These are phyloP conservation scores for Globisporangium nunn DNA, from an alignment of 352 stramenopile species.

Conservation along the genomic window DNA sequence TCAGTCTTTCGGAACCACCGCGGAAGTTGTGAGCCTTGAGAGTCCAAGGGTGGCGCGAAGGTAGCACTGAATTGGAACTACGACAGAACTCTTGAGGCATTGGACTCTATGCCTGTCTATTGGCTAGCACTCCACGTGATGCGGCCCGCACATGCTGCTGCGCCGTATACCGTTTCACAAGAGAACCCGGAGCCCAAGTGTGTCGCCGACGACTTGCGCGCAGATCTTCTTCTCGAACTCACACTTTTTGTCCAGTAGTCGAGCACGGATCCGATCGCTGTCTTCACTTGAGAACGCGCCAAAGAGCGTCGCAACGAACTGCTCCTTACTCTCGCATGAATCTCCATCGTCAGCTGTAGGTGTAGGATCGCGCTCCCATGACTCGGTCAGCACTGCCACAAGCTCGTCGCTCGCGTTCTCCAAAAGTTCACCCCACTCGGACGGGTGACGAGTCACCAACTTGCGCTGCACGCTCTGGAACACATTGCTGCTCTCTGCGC, in stretches of 20 bases:
- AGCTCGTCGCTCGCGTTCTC: constrained; percentile 30
- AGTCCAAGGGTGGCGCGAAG: too few species aligned
- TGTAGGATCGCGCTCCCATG: constrained; percentile 26
- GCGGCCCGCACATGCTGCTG: too few species aligned
- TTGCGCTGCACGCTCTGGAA: constrained; percentile 4
- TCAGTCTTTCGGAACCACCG: too few species aligned
- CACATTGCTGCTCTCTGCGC: constrained; percentile 3
- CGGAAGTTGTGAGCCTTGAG: too few species aligned
- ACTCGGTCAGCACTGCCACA: constrained; percentile 27
- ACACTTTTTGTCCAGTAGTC: constrained; percentile 30
- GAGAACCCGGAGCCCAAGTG: constrained; percentile 7
- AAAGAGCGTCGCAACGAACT: constrained; percentile 21
- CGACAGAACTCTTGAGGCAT: too few species aligned
- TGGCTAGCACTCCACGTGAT: too few species aligned
- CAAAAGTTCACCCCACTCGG: constrained; percentile 28
- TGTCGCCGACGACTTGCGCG: constrained; percentile 3
- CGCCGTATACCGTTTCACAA: background rate
- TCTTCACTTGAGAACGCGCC: constrained; percentile 18
- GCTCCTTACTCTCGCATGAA: constrained; percentile 2
- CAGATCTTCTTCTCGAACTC: constrained; percentile 21
- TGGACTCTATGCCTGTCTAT: too few species aligned
- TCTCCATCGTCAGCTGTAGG: background rate
- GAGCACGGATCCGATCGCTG: constrained; percentile 26
- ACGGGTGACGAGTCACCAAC: constrained; percentile 14
- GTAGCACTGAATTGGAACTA: too few species aligned